Conservation (phyloP, 345 rosid genomes). For the Salix udensis region DNA sequence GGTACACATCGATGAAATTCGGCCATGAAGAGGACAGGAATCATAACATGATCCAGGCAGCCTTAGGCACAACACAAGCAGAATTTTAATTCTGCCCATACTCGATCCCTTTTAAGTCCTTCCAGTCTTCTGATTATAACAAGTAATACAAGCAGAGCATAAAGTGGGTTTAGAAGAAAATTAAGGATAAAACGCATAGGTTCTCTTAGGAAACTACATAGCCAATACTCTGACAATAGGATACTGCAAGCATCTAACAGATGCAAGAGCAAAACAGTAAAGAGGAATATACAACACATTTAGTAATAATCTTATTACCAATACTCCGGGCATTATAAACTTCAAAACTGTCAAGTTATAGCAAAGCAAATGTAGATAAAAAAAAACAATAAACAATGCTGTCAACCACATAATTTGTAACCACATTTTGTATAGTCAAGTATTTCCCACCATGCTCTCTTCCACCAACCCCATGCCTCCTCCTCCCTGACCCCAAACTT, state of each 20-base stretch:
- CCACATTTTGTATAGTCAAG: not conserved
- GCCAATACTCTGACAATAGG: not conserved
- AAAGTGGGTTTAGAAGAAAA: not conserved
- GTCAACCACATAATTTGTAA: not conserved
- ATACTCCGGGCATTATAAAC: not conserved
- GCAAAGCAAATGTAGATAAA: not conserved
- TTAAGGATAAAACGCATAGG: not conserved
- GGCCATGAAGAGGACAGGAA: not conserved
- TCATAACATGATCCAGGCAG: not conserved
- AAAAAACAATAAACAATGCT: not conserved
- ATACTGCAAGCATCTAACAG: not conserved
- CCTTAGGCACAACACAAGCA: not conserved
- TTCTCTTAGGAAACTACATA: not conserved
- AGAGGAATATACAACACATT: not conserved
- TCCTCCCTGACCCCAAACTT: not conserved
- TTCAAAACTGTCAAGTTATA: not conserved
- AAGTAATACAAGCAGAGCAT: not conserved
- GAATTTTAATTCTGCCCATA: not conserved
- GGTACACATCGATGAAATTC: not conserved
- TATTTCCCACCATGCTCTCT: not conserved
- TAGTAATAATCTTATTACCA: not conserved
- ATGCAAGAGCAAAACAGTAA: not conserved
- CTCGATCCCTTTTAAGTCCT: not conserved
- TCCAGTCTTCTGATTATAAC: conserved; percentile 1
- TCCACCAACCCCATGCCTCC: not conserved